phyloP scores from a whole-genome alignment of 225 moss, liverwort and hornwort species.

The Polytrichum formosum region DNA sequence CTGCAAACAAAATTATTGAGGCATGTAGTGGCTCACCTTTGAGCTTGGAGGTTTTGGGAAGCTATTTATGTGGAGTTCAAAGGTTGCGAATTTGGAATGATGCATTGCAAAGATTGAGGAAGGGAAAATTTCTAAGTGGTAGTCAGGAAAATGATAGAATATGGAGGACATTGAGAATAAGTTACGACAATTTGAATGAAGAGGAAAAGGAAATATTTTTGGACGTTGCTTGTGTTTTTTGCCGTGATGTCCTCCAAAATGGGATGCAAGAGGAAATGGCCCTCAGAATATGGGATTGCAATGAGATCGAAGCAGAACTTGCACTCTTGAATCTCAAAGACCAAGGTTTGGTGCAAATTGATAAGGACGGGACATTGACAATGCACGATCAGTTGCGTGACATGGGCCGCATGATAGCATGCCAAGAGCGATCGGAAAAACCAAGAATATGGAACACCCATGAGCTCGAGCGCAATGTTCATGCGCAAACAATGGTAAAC shows the following conservation, averaged over 20 bases:
- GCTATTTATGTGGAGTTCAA: not conserved
- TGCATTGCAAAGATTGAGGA: not conserved
- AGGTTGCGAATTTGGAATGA: not conserved
- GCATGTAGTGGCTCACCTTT: conserved; percentile 3
- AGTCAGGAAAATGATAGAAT: not conserved
- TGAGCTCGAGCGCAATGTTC: not conserved
- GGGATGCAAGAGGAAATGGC: not conserved
- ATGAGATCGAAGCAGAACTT: not conserved
- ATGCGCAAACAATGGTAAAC: not conserved
- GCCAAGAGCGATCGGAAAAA: not conserved
- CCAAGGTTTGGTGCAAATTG: not conserved
- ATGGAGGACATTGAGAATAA: conserved; percentile 3
- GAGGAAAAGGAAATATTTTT: conserved; percentile 5
- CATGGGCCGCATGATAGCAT: conserved; percentile 4
- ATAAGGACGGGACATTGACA: not conserved
- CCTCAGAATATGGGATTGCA: not conserved
- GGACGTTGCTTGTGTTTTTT: conserved; percentile 8
- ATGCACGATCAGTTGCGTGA: conserved; percentile 11
- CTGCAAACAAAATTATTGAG: not conserved
- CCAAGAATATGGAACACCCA: not conserved
- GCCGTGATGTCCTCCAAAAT: not conserved
- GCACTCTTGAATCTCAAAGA: not conserved
- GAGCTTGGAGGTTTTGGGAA: conserved; percentile 1
- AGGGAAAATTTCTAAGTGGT: not conserved
- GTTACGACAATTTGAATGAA: not conserved